Conservation (phyloP, 805 yeast genomes). For the Candida michaelii region DNA sequence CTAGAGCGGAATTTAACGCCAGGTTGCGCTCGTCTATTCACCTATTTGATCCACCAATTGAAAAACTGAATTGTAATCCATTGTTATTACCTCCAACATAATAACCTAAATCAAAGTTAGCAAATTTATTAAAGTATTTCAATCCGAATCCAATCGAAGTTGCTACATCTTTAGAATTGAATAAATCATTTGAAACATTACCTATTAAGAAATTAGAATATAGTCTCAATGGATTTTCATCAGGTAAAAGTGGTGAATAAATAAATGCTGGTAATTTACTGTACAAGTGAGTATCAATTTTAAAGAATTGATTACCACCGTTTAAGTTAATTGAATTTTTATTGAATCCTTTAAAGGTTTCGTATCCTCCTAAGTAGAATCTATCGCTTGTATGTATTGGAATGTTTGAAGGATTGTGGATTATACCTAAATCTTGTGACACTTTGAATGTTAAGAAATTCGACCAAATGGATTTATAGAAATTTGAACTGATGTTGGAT, state of each 20-base stretch:
- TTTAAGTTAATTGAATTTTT: constrained; percentile 67
- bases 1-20: no score
- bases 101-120: constrained; percentile 43
- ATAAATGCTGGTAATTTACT: constrained; percentile 54
- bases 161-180: constrained; percentile 22
- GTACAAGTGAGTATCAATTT: constrained; percentile 59
- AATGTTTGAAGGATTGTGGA: constrained; percentile 33
- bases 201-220: constrained; percentile 72
- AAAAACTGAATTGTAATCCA: constrained; percentile 38
- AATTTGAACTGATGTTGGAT: constrained; percentile 26
- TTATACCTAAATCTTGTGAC: constrained; percentile 54
- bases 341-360: constrained; percentile 69
- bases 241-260: constrained; percentile 17
- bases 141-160: constrained; percentile 37
- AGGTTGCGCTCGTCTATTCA: no score
- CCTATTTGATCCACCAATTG: constrained; percentile 39
- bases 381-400: constrained; percentile 69
- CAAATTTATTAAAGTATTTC: constrained; percentile 40
- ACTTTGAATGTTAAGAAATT: constrained; percentile 50
- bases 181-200: constrained; percentile 37
- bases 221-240: constrained; percentile 40
- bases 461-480: constrained; percentile 43
- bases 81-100: constrained; percentile 37
- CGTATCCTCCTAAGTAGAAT: constrained; percentile 80
- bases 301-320: constrained; percentile 68